Conservation (phyloP, 2,329 filamentous ascomycete genomes). For the Colletotrichum paranaense region DNA sequence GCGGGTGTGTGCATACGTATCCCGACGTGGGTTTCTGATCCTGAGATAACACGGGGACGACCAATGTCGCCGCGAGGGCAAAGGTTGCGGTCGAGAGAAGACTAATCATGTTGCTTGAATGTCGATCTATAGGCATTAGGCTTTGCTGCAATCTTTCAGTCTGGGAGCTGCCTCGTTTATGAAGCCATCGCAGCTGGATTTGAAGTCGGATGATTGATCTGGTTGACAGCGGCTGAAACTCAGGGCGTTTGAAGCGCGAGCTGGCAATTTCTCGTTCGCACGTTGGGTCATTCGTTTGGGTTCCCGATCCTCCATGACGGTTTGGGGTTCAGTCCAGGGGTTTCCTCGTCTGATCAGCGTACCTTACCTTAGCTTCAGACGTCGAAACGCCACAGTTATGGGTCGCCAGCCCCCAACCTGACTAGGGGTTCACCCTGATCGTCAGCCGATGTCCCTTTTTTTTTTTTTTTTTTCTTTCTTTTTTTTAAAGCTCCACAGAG, state of each 20-base stretch:
- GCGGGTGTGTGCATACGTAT: conserved; percentile 42
- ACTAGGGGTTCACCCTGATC: not conserved
- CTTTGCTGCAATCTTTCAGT: not conserved
- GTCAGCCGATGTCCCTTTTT: not conserved
- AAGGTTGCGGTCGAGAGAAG: not conserved
- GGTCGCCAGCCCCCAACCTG: not conserved
- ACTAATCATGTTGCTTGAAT: not conserved
- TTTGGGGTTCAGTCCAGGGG: conserved; percentile 6
- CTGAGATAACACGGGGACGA: not conserved
- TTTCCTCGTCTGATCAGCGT: conserved; percentile 29
- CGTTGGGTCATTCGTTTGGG: not conserved
- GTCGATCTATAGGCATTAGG: not conserved
- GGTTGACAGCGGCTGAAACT: conserved; percentile 15
- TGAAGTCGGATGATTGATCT: not conserved
- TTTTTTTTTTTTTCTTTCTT: too few relatives aligned
- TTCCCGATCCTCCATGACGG: not conserved
- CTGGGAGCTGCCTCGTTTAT: not conserved
- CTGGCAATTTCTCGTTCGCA: not conserved
- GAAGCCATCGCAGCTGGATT: not conserved
- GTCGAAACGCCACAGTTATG: not conserved
- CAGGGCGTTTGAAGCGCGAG: conserved; percentile 4
- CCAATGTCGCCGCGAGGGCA: not conserved
- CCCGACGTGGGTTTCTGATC: conserved; percentile 20
- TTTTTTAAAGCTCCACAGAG: not conserved
- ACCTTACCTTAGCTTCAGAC: not conserved